A percentile compares a stretch with the other conserved stretches of the same genome.
Evolutionary conservation across 1,284 basidiomycete genomes (phyloP).

Genomic region (Cutaneotrichosporon arboriforme): DNA sequence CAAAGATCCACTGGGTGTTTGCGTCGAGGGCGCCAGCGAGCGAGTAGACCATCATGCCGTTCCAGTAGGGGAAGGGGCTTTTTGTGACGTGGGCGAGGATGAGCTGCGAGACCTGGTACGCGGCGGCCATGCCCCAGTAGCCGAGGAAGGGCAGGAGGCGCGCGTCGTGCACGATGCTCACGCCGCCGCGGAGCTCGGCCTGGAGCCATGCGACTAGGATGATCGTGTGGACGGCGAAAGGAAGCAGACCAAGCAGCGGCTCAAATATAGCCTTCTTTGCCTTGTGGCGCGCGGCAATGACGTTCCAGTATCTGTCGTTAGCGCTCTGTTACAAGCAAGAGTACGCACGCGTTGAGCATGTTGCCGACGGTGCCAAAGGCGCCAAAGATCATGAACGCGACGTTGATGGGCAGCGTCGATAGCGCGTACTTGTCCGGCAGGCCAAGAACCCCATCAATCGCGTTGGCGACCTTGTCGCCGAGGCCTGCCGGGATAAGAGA

Average conservation of each 20-base stretch:
- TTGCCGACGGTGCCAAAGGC: slow-evolving; percentile 72
- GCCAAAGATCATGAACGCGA: slow-evolving; percentile 78
- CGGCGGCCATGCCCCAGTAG: slow-evolving; percentile 75
- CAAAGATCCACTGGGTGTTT: slow-evolving; percentile 63
- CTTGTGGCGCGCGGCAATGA: slow-evolving; percentile 55
- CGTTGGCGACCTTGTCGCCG: slow-evolving; percentile 16
- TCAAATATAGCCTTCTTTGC: slow-evolving; percentile 50
- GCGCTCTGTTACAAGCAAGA: background rate
- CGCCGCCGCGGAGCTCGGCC: slow-evolving; percentile 54
- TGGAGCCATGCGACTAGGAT: slow-evolving; percentile 74
- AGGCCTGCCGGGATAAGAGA: slow-evolving; percentile 26
- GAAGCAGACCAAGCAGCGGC: slow-evolving; percentile 71
- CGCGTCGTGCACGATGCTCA: slow-evolving; percentile 53
- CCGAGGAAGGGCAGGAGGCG: slow-evolving; percentile 80
- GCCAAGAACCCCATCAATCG: slow-evolving; percentile 30
- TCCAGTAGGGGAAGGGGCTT: slow-evolving; percentile 77
- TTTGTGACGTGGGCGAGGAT: slow-evolving; percentile 90
- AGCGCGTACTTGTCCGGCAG: slow-evolving; percentile 26
- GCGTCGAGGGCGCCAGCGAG: slow-evolving; percentile 74
- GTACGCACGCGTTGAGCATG: slow-evolving; percentile 59
- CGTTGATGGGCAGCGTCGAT: slow-evolving; percentile 68
- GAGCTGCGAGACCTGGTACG: slow-evolving; percentile 72
- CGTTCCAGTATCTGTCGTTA: slow-evolving; percentile 58
- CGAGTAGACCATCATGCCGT: slow-evolving; percentile 79
- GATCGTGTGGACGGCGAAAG: slow-evolving; percentile 65